A percentile compares a stretch with the other conserved stretches of the same genome.
These are phyloP conservation scores for Tolypocladium cylindrosporum DNA, from an alignment of 2,329 filamentous ascomycete genomes.

Conservation along the genomic window DNA sequence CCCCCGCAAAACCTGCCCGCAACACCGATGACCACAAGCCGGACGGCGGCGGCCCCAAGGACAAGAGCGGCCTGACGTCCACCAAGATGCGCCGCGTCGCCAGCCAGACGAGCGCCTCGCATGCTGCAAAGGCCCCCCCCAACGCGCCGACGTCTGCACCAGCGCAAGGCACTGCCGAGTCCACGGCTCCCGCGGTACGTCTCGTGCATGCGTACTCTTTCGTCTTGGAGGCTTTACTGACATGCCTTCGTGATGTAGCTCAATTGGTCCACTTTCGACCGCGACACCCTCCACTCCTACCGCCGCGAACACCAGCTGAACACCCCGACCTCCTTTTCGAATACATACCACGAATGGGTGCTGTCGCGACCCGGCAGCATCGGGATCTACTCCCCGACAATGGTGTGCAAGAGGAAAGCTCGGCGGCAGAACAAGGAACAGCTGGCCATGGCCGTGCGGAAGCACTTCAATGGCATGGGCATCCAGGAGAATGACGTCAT, in stretches of 20 bases:
- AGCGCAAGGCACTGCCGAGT: constrained; percentile 17
- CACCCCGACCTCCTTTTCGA: constrained; percentile 60
- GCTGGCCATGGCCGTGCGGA: constrained; percentile 61
- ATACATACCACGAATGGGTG: constrained; percentile 51
- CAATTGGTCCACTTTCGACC: constrained; percentile 59
- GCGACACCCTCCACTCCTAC: constrained; percentile 62
- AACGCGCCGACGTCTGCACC: constrained; percentile 26
- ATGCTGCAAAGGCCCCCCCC: constrained; percentile 28
- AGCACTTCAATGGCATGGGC: constrained; percentile 73
- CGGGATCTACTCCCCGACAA: constrained; percentile 64
- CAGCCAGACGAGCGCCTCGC: constrained; percentile 32
- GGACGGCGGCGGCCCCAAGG: constrained; percentile 29
- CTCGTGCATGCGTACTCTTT: constrained; percentile 1
- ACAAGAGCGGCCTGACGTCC: constrained; percentile 35
- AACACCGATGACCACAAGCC: constrained; percentile 33
- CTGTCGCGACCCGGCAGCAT: constrained; percentile 53
- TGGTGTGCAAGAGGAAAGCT: constrained; percentile 55
- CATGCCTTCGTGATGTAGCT: constrained; percentile 26
- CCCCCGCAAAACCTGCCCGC: constrained; percentile 35
- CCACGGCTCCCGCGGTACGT: constrained; percentile 24
- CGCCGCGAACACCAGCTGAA: constrained; percentile 63
- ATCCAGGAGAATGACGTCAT: constrained; percentile 77
- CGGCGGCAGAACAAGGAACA: constrained; percentile 62
- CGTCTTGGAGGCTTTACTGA: neutral
- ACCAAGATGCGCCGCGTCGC: constrained; percentile 47